Evolutionary conservation across 768 basidiomycete genomes (phyloP).

Genomic region (Termitomyces sp.): DNA sequence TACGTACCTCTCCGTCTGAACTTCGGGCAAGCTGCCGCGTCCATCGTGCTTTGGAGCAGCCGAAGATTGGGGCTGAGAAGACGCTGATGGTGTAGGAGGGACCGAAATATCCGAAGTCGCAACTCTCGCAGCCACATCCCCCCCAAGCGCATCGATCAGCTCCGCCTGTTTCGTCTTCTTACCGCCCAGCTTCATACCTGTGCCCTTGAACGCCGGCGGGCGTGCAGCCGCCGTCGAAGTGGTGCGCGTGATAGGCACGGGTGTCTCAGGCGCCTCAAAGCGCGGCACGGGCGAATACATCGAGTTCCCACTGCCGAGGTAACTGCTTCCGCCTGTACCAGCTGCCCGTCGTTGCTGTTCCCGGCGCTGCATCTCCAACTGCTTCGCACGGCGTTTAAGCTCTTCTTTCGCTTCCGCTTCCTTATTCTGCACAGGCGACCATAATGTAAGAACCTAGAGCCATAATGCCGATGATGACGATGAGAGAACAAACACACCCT

Average conservation of each 20-base stretch:
- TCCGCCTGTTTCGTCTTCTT: constrained; percentile 92
- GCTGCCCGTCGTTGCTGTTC: constrained; percentile 85
- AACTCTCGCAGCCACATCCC: constrained; percentile 57
- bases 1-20: constrained; percentile 71
- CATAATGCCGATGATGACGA: not conserved
- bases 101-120: constrained; percentile 35
- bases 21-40: constrained; percentile 67
- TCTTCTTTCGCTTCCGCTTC: constrained; percentile 99
- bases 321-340: constrained; percentile 47
- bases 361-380: constrained; percentile 95
- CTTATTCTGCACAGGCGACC: constrained; percentile 66
- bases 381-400: constrained; percentile 95
- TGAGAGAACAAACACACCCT: constrained; percentile 48
- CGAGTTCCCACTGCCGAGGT: constrained; percentile 63
- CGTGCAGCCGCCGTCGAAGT: constrained; percentile 48
- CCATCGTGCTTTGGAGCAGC: constrained; percentile 44
- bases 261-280: constrained; percentile 60
- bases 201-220: constrained; percentile 83
- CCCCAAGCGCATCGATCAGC: constrained; percentile 82
- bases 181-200: constrained; percentile 94
- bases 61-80: constrained; percentile 38
- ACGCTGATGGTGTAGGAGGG: constrained; percentile 45
- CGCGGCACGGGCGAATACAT: constrained; percentile 74
- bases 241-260: constrained; percentile 36
- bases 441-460: not conserved